Evolutionary conservation across 1,284 basidiomycete species (phyloP), one percentile per base, ranked within the genome.

Genomic region (Moesziomyces globuligerus): DNA sequence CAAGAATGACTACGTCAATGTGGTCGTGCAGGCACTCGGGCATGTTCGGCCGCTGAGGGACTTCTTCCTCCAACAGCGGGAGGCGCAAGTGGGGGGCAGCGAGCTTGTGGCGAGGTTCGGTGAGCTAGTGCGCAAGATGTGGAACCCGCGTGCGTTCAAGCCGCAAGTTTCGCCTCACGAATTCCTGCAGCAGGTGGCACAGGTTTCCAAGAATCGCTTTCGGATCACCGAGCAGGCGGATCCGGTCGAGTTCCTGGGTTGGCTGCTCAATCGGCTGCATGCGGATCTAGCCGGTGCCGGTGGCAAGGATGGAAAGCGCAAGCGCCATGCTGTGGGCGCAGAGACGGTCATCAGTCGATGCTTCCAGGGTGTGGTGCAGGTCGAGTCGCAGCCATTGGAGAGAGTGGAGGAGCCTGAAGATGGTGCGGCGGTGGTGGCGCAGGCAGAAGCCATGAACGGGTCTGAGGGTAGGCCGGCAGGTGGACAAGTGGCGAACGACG

Each of bases 101-200:
- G 95, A 98, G 83, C 87, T 98, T 45, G 86, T 97, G 36, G 90
- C 89, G 72, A 89, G 94, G 26, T 83, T 83, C 44, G 90, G 92
- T 26, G 87, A 88, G 36, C 86, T 98, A 39, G 88, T 93, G 29
- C 90, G 93, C 83, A 94, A 97, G 82, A 83, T 98, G 24, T 99
- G 96, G 96, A 98, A 98, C 29, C 69, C 75, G 20, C 68, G 67
- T 11, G 70, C 67, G 11, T 81, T 98, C 88, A 99, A 99, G 83
- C 90, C 91, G 55, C 96, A 99, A 86, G 94, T 98, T 68, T 93
- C 91, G 72, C 96, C 96, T 9, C 96, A 98, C 83, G 96, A 99
- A 83, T 94, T 98, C 81, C 84, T 97, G 65, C 96, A 99, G 83
- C 95, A 98, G 84, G 94, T 98, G 43, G 90, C 90, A 66, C 88